Evolutionary conservation across 805 yeast species (phyloP).

Genomic region (Saccharomycopsis guyanensis): DNA sequence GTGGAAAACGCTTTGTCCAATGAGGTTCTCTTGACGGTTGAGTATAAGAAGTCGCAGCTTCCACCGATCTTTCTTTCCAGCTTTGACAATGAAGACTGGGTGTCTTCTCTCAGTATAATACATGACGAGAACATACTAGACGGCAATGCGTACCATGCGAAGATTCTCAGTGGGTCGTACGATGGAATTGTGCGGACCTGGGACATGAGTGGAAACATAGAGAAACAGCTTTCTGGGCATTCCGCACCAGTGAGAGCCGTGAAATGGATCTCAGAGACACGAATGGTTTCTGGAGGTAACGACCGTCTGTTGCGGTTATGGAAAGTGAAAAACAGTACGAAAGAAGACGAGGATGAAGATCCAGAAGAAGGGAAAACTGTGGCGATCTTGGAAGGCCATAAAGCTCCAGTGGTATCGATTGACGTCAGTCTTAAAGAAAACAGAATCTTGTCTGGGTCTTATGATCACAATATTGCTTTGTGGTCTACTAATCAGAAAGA

Average conservation of each 20-base stretch:
- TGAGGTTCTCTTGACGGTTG: conserved; percentile 73
- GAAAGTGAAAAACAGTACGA: conserved; percentile 48
- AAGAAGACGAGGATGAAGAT: conserved; percentile 35
- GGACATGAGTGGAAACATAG: conserved; percentile 72
- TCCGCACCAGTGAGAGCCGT: conserved; percentile 80
- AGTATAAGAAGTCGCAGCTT: conserved; percentile 84
- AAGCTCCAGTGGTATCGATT: conserved; percentile 73
- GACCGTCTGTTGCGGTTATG: conserved; percentile 86
- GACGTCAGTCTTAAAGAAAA: conserved; percentile 48
- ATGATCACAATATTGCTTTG: conserved; percentile 70
- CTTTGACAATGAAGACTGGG: conserved; percentile 92
- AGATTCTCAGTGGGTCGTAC: conserved; percentile 81
- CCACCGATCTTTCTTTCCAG: conserved; percentile 93
- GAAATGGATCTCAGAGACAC: conserved; percentile 65
- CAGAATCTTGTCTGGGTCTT: conserved; percentile 75
- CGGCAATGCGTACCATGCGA: conserved; percentile 34
- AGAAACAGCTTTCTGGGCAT: conserved; percentile 80
- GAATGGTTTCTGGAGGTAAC: conserved; percentile 78
- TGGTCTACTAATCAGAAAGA: conserved; percentile 89
- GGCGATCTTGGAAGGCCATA: conserved; percentile 86
- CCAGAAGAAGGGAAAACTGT: conserved; percentile 65
- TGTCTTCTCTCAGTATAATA: conserved; percentile 61
- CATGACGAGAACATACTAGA: conserved; percentile 30
- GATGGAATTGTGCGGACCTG: conserved; percentile 93
- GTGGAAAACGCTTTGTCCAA: conserved; percentile 68